A percentile compares a stretch with the other conserved stretches of the same genome.
These are phyloP conservation scores for Euphorbia celastroides DNA, from an alignment of 441 rosid genomes.

Conservation along the genomic window DNA sequence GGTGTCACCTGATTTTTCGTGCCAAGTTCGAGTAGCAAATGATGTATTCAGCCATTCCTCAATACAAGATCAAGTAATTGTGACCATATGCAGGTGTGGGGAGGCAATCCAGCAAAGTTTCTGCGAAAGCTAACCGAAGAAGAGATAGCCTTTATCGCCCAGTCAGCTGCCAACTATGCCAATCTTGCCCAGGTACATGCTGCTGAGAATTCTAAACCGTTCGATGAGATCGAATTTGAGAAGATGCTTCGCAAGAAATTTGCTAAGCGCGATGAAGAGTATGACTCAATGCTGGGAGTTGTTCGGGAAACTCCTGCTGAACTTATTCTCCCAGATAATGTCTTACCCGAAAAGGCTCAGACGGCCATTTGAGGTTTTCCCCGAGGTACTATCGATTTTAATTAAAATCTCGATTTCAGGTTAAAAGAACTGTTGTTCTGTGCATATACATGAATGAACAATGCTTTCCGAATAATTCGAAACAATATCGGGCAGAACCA, in stretches of 20 bases:
- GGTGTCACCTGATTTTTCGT: too few species aligned
- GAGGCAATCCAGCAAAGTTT: slow-evolving; percentile 94
- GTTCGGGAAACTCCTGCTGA: slow-evolving; percentile 79
- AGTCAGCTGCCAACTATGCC: slow-evolving; percentile 75
- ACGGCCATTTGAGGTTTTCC: slow-evolving; percentile 41
- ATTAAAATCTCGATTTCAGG: too few species aligned
- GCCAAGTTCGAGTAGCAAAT: too few species aligned
- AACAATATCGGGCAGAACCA: slow-evolving; percentile 24
- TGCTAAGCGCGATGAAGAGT: slow-evolving; percentile 66
- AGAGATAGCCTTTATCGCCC: slow-evolving; percentile 63
- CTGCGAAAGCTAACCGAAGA: slow-evolving; percentile 70
- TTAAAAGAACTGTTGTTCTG: slow-evolving; percentile 24
- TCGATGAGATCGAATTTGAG: slow-evolving; percentile 80
- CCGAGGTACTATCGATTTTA: slow-evolving; percentile 20
- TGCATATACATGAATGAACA: slow-evolving; percentile 28
- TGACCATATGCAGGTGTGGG: slow-evolving; percentile 63
- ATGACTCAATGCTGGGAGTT: slow-evolving; percentile 82
- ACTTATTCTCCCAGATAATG: slow-evolving; percentile 63
- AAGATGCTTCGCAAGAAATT: slow-evolving; percentile 79
- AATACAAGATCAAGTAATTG: background rate
- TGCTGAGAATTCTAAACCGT: slow-evolving; percentile 76
- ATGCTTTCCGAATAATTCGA: slow-evolving; percentile 45
- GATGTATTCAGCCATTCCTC: background rate
- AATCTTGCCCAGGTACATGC: slow-evolving; percentile 85
- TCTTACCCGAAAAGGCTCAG: slow-evolving; percentile 42